A percentile compares a stretch with the other conserved stretches of the same genome.
Conservation (phyloP, 108 stramenopile genomes). For the Pelagomonas calceolata region DNA sequence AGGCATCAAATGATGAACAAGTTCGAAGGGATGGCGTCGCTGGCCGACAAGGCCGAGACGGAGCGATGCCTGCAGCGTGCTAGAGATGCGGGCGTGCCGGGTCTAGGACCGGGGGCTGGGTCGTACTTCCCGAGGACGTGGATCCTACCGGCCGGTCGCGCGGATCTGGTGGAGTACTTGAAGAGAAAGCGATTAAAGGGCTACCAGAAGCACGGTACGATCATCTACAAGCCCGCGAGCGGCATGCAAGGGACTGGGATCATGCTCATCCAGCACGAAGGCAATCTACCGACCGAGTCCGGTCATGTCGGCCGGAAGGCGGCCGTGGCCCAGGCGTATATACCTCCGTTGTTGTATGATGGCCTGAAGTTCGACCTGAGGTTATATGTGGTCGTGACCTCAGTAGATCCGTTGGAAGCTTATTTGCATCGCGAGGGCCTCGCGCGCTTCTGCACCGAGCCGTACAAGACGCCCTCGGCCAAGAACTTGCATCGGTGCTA, state of each 20-base stretch:
- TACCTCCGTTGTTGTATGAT: slow-evolving; percentile 12
- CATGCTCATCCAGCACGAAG: slow-evolving; percentile 4
- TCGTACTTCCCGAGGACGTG: slow-evolving; percentile 5
- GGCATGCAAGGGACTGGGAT: slow-evolving; percentile 6
- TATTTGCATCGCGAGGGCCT: slow-evolving; percentile 14
- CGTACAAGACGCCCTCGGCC: slow-evolving; percentile 3
- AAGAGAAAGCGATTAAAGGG: not conserved
- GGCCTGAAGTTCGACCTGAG: slow-evolving; percentile 22
- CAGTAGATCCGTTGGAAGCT: slow-evolving; percentile 7
- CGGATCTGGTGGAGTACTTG: not conserved
- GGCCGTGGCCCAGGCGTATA: slow-evolving; percentile 14
- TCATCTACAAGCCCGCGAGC: slow-evolving; percentile 4
- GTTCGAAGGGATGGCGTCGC: too few species aligned
- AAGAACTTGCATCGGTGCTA: slow-evolving; percentile 4
- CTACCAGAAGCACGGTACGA: not conserved
- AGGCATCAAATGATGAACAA: too few species aligned
- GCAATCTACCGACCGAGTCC: not conserved
- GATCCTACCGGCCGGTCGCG: not conserved
- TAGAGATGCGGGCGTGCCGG: too few species aligned
- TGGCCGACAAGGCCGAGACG: too few species aligned
- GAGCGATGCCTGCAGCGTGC: too few species aligned
- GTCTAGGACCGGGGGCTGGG: too few species aligned
- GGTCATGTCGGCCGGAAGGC: not conserved
- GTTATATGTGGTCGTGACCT: slow-evolving; percentile 14
- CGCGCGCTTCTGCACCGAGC: slow-evolving; percentile 10